Evolutionary conservation across 1,284 basidiomycete genomes (phyloP).

Genomic region (Ceratobasidium sp.): DNA sequence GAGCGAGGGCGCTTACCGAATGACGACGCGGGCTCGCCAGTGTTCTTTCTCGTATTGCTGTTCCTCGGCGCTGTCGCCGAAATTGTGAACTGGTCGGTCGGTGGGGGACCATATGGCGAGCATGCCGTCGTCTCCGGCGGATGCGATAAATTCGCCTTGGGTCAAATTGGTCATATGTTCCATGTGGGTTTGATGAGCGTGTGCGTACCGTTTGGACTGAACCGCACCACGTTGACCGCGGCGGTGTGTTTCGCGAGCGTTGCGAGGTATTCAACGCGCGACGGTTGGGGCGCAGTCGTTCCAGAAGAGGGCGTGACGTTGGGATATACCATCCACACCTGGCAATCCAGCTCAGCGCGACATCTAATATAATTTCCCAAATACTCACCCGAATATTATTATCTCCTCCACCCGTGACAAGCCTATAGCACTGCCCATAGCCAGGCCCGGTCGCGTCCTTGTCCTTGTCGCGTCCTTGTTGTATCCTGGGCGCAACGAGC

Average conservation of each 20-base stretch:
- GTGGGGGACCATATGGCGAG: constrained; percentile 95
- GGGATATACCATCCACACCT: constrained; percentile 96
- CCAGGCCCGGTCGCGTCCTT: constrained; percentile 53
- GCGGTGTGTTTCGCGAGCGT: constrained; percentile 94
- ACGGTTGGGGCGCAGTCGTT: constrained; percentile 67
- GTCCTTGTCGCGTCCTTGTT: constrained; percentile 70
- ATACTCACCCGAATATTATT: constrained; percentile 91
- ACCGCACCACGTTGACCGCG: constrained; percentile 95
- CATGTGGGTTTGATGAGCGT: neutral
- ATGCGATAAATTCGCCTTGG: constrained; percentile 83
- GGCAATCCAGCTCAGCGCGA: constrained; percentile 14
- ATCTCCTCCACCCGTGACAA: constrained; percentile 98
- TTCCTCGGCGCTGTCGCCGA: constrained; percentile 86
- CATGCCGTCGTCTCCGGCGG: constrained; percentile 97
- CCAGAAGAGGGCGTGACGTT: constrained; percentile 69
- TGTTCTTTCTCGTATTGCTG: constrained; percentile 91
- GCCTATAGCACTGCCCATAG: constrained; percentile 64
- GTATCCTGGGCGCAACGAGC: constrained; percentile 55
- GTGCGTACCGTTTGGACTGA: constrained; percentile 87
- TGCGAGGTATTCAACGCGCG: constrained; percentile 95
- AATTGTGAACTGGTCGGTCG: constrained; percentile 73
- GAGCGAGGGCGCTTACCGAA: constrained; percentile 65
- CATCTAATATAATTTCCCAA: neutral
- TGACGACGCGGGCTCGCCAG: constrained; percentile 92
- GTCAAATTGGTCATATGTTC: neutral